Evolutionary conservation across 176 grass and related monocot genomes (phyloP).

Genomic region (Musa itinerans): DNA sequence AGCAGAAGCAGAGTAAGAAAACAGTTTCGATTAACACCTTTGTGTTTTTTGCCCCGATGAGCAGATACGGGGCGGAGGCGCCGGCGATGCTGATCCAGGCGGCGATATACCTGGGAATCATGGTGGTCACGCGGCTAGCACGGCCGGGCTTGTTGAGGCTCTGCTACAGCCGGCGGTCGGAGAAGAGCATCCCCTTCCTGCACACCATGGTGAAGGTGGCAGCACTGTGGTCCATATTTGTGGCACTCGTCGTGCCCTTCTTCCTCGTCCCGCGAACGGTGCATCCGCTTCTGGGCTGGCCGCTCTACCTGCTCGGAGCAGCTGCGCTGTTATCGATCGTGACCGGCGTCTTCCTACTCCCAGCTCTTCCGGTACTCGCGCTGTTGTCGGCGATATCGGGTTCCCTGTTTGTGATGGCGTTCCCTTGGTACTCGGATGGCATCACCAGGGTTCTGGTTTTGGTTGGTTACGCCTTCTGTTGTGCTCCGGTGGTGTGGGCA

Average conservation of each 20-base stretch:
- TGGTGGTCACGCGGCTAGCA: constrained; percentile 50
- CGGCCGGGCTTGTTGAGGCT: constrained; percentile 52
- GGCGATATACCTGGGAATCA: constrained; percentile 44
- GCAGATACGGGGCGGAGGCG: constrained; percentile 71
- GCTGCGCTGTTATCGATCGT: constrained; percentile 42
- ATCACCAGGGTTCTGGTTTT: constrained; percentile 47
- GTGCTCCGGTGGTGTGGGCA: constrained; percentile 53
- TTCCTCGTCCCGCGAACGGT: constrained; percentile 71
- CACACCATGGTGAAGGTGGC: constrained; percentile 60
- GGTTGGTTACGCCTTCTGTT: constrained; percentile 49
- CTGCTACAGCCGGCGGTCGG: constrained; percentile 56
- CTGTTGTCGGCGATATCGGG: constrained; percentile 43
- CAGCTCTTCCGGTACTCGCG: constrained; percentile 49
- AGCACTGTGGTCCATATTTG: constrained; percentile 36
- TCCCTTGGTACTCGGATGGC: constrained; percentile 75
- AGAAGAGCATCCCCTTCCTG: constrained; percentile 50
- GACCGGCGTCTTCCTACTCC: constrained; percentile 64
- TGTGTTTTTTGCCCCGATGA: not conserved
- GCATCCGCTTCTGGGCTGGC: constrained; percentile 88
- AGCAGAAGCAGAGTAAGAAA: constrained; percentile 9
- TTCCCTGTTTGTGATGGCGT: constrained; percentile 59
- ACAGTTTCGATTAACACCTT: not conserved
- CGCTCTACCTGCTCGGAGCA: constrained; percentile 61
- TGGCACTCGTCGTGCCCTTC: constrained; percentile 65
- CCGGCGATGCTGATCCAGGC: constrained; percentile 63